These are phyloP conservation scores for Croton setiger DNA, from an alignment of 441 rosid species.

Conservation along the genomic window DNA sequence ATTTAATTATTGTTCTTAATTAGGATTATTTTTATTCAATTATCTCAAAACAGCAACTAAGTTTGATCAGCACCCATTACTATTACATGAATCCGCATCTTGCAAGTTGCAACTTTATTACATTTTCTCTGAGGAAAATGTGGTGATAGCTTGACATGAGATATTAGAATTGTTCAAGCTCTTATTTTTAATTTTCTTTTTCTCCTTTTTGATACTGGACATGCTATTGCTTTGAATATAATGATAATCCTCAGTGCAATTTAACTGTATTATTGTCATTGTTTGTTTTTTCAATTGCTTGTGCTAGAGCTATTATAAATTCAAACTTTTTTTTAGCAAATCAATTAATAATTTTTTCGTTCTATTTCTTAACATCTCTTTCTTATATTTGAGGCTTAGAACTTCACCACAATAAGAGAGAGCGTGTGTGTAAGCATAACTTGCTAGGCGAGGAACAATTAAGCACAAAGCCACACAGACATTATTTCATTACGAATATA, in stretches of 20 bases:
- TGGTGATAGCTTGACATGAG: background rate
- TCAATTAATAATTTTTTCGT: background rate
- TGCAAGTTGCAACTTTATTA: background rate
- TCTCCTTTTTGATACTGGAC: background rate
- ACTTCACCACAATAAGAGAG: no score
- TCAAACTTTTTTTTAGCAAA: background rate
- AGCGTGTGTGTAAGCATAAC: no score
- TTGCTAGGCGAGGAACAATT: no score
- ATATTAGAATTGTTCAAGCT: background rate
- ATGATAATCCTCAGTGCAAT: background rate
- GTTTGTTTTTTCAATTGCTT: conserved; percentile 4
- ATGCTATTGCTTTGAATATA: background rate
- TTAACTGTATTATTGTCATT: background rate
- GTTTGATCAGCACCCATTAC: background rate
- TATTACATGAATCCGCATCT: background rate
- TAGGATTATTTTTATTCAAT: background rate
- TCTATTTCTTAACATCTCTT: background rate
- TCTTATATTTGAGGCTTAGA: background rate
- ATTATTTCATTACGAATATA: no score
- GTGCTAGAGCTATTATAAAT: background rate
- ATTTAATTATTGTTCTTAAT: background rate
- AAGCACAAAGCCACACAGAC: no score
- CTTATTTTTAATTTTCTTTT: background rate
- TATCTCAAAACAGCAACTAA: background rate
- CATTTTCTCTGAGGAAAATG: background rate